phyloP scores from a whole-genome alignment of 2,329 filamentous ascomycete species.

The Sporothrix schenckii region DNA sequence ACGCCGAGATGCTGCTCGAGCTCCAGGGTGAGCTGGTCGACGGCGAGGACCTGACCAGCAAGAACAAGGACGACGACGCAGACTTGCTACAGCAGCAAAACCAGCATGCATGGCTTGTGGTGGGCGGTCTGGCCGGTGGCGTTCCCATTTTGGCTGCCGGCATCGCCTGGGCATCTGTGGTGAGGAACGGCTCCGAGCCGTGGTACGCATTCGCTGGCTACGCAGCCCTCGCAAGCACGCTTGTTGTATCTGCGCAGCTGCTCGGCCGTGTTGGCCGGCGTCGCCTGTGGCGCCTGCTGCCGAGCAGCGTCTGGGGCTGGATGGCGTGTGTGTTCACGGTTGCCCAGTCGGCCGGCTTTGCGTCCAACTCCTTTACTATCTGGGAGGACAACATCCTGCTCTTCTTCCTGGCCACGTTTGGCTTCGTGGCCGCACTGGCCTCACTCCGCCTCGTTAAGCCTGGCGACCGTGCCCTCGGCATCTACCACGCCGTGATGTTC shows the following conservation, averaged over 20 bases:
- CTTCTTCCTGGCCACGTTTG: conserved; percentile 89
- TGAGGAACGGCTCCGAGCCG: conserved; percentile 35
- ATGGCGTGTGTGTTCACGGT: conserved; percentile 77
- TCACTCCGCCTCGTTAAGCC: conserved; percentile 72
- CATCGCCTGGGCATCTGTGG: conserved; percentile 20
- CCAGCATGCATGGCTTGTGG: conserved; percentile 47
- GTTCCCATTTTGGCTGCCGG: conserved; percentile 36
- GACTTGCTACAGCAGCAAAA: conserved; percentile 55
- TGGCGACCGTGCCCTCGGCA: conserved; percentile 71
- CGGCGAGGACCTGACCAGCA: neutral
- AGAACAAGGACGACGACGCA: conserved; percentile 61
- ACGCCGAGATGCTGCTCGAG: conserved; percentile 62
- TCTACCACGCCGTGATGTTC: conserved; percentile 85
- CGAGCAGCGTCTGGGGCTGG: conserved; percentile 86
- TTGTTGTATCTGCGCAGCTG: conserved; percentile 48
- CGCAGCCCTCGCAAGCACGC: conserved; percentile 52
- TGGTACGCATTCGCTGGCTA: conserved; percentile 48
- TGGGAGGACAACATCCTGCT: conserved; percentile 96
- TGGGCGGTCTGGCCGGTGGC: conserved; percentile 45
- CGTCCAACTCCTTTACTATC: conserved; percentile 96
- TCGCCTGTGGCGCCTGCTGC: conserved; percentile 58
- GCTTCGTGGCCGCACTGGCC: conserved; percentile 70
- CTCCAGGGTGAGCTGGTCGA: conserved; percentile 43
- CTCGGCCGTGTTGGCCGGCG: conserved; percentile 47
- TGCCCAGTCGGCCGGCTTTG: conserved; percentile 90